Base-by-base conservation (phyloP, 1,284 basidiomycete genomes). In the Puccinia triticina region DNA sequence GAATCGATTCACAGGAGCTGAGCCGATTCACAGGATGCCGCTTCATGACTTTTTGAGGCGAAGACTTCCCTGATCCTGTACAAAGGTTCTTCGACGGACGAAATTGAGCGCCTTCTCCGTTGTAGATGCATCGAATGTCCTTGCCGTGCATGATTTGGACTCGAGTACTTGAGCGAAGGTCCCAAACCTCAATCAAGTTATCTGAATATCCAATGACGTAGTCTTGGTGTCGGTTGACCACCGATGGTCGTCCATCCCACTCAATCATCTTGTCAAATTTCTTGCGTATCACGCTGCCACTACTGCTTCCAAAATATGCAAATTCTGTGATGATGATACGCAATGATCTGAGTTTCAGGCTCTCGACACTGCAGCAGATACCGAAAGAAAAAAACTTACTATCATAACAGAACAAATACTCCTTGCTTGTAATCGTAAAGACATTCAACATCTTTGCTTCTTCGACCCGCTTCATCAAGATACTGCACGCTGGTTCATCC, bases 391-490 rank as follows among this genome's bases (percentile, higher is more conserved):
- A 2, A 55, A 8, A 55, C 77, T 78, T 32, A 78, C 77, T 93
- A 86, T 95, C 92, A 86, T 96, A 98, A 87, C 94, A 96, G 43
- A 98, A 90, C 75, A 99, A 87, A 88, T 97, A 98, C 87, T 96
- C 94, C 83, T 93, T 92, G 83, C 86, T 86, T 11, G 77, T 46
- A 57, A 85, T 84, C 67, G 94, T 90, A 90, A 95, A 97, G 91
- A 98, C 96, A 18, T 94, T 95, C 85, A 98, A 90, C 0, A 96
- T 94, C 83, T 92, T 91, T 85, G 88, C 83, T 89, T 90, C 86
- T 85, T 96, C 94, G 85, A 93, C 94, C 16, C 94, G 91, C 86
- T 93, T 93, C 37, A 92, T 90, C 57, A 98, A 87, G 77, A 91
- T 90, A 73, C 91, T 90, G 1, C 92, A 88, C 10, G 91, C 90